Percentiles rank a stretch among this genome's conserved stretches.
Evolutionary conservation across 345 rosid genomes (phyloP).

Genomic region (Rhodamnia argentea): DNA sequence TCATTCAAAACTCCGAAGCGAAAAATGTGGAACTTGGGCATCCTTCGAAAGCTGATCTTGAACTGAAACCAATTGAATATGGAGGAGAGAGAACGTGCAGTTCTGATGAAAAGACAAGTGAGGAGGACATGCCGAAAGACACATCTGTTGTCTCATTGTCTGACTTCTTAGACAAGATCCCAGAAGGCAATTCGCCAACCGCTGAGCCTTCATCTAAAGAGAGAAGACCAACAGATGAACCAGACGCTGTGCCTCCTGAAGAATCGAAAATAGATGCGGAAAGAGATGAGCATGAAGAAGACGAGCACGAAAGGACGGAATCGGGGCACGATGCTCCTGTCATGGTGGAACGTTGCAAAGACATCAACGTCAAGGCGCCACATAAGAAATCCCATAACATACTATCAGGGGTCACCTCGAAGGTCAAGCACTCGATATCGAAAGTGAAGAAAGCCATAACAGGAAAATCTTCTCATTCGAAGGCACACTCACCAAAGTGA

Average conservation of each 20-base stretch:
- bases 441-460: constrained; percentile 87
- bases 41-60: constrained; percentile 2
- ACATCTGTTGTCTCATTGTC: constrained; percentile 26
- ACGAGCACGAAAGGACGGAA: constrained; percentile 30
- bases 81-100: constrained; percentile 6
- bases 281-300: constrained; percentile 6
- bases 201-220: constrained; percentile 8
- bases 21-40: constrained; percentile 5
- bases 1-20: constrained; percentile 3
- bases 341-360: constrained; percentile 53
- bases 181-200: constrained; percentile 8
- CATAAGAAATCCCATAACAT: constrained; percentile 73
- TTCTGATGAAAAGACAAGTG: constrained; percentile 4
- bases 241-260: constrained; percentile 9
- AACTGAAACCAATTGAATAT: background rate
- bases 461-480: constrained; percentile 67
- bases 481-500: constrained; percentile 42
- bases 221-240: constrained; percentile 10
- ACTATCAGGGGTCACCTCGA: constrained; percentile 77
- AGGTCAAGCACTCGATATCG: constrained; percentile 81
- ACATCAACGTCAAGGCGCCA: constrained; percentile 27
- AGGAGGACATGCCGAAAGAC: constrained; percentile 14
- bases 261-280: constrained; percentile 39
- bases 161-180: constrained; percentile 31
- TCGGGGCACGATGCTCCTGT: constrained; percentile 48